Base-by-base conservation (phyloP, 2,329 filamentous ascomycete species). In the Diaporthe capsici region DNA sequence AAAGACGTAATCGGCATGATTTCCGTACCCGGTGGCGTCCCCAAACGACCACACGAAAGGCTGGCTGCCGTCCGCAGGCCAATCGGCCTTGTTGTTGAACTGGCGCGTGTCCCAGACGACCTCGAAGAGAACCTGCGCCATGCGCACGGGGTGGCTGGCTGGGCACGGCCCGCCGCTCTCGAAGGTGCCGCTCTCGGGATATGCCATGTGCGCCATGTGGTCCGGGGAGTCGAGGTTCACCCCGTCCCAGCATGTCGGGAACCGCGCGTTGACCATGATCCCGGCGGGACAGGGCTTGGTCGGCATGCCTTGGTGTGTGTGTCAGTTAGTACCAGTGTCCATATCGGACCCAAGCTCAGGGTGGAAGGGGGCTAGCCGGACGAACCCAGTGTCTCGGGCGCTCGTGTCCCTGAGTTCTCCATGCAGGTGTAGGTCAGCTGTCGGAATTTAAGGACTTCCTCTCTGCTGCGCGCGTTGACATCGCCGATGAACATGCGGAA, bases 401-500 rank as follows among this genome's bases (percentile, higher is more conserved):
- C 71, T 37, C 71, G 61, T 67, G 47, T 61, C 31, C 31, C 39
- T 57, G 71, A 28, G 71, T 51, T n/a, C 58, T 84, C 79, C 57
- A 81, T 82, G n/a, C 83, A 84, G 10, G 82, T 83, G 80, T 84
- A 84, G 74, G 63, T 67, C 83, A 82, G 70, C 84, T 82, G 81
- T 82, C 84, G 72, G 83, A 84, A 76, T 81, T 82, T 49, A 58
- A 65, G 47, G 31, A 73, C 68, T 80, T 80, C 15, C 72, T 74
- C 78, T 80, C 80, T 39, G 25, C 81, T 82, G 51, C 82, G 79
- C n/a, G 79, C 78, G 73, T 76, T 79, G n/a, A 84, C 79, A 61
- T 86, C 82, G 72, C 85, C 84, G 53, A 84, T 82, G 22, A 86
- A 82, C 85, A 86, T 86, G 71, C 85, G 84, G 80, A 86, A 86